Base-by-base conservation (phyloP, 2,329 filamentous ascomycete species). In the Paraconiothyrium sp. region DNA sequence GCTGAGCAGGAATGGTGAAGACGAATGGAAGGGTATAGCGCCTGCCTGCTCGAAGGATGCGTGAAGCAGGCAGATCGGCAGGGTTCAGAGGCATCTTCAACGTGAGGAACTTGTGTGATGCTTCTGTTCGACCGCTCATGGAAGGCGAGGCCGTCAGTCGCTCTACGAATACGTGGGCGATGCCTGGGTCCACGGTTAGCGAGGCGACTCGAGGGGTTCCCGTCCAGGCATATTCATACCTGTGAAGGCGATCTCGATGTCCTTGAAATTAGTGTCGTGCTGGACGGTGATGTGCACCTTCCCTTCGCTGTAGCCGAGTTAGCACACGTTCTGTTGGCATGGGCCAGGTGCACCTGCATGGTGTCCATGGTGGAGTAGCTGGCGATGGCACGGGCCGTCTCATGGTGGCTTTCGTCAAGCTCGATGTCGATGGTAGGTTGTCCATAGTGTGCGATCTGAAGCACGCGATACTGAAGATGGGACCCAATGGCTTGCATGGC, bases 11-110 rank as follows among this genome's bases (percentile, higher is more conserved):
- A 1, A 91, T 81, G 58, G 87, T 86, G 69, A 91, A 91, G 30
- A 83, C 84, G 72, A 90, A 91, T 1, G 86, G 85, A 60, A 90
- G 87, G 9, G 76, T 81, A 74, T 90, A 90, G 11, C 78, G 81
- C 62, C 79, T 80, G 13, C 84, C 85, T n/a, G 84, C 82, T 67
- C 84, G 80, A 2, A 88, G 77, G 4, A 88, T 78, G 30, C 84
- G 80, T 41, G 86, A 83, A 37, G 81, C 79, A 0, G 88, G 88
- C 60, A 88, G 84, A n/a, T 78, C 74, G 16, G 78, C 71, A 2
- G 84, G 74, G 46, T 84, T 74, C 39, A 89, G 84, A 3, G 89
- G 89, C 71, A 90, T 88, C 60, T 81, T 82, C 32, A 91, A 81
- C 62, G 85, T 87, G 39, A 91, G 77, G 68, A 90, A 91, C 20